Conservation (phyloP, 257 asterid species). For the Nyctanthes arbortristis region DNA sequence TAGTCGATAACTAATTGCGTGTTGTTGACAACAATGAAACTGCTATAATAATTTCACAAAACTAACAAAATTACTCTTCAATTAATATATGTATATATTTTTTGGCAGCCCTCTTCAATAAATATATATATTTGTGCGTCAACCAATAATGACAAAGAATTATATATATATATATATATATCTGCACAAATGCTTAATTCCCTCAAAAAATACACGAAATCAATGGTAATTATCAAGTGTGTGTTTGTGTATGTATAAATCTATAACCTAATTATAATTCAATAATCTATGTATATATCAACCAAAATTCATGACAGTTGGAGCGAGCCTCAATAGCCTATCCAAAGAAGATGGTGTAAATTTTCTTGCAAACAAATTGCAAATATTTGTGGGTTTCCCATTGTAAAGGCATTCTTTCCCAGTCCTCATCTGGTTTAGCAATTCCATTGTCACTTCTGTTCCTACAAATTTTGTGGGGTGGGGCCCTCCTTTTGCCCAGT, state of each 20-base stretch:
- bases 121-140: too few species aligned
- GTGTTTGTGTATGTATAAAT: too few species aligned
- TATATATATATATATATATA: too few species aligned
- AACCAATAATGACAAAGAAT: background rate
- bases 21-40: too few species aligned
- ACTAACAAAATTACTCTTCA: too few species aligned
- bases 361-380: constrained; percentile 79
- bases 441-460: constrained; percentile 35
- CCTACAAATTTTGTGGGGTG: constrained; percentile 59
- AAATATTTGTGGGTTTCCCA: constrained; percentile 45
- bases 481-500: constrained; percentile 80
- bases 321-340: constrained; percentile 56
- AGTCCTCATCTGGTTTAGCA: constrained; percentile 43
- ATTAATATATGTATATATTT: too few species aligned
- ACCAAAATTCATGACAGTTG: constrained; percentile 41
- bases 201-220: background rate
- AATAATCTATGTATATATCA: background rate
- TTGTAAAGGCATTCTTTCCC: constrained; percentile 48
- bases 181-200: background rate
- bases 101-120: too few species aligned
- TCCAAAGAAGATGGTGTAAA: constrained; percentile 50
- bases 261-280: too few species aligned
- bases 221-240: too few species aligned
- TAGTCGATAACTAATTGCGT: too few species aligned
- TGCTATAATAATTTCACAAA: too few species aligned